phyloP scores from a whole-genome alignment of 176 grass and related monocot genomes.

The Aegilops umbellulata region DNA sequence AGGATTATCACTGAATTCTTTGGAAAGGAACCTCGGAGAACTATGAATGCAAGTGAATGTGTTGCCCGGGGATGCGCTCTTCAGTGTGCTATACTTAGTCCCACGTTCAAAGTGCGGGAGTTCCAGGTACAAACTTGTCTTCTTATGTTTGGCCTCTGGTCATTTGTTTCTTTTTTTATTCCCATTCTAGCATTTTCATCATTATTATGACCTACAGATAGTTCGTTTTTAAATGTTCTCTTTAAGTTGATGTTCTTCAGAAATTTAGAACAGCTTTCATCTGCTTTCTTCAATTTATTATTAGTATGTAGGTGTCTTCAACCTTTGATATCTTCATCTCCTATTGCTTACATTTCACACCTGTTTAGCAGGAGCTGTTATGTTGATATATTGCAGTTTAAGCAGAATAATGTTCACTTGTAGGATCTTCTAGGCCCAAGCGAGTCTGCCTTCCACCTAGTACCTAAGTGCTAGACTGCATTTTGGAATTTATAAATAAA shows the following conservation, averaged over 20 bases:
- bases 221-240: background rate
- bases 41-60: slow-evolving; percentile 94
- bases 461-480: background rate
- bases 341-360: background rate
- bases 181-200: background rate
- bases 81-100: slow-evolving; percentile 85
- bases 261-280: background rate
- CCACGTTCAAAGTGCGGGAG: slow-evolving; percentile 92
- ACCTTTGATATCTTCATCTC: background rate
- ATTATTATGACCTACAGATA: background rate
- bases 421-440: no score
- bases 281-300: background rate
- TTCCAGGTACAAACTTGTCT: slow-evolving; percentile 60
- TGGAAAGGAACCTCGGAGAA: slow-evolving; percentile 80
- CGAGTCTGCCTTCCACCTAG: background rate
- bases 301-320: background rate
- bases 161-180: background rate
- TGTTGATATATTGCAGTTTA: background rate
- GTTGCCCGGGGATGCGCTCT: slow-evolving; percentile 79
- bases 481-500: background rate
- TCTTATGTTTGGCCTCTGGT: background rate
- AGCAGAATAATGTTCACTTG: background rate
- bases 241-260: background rate
- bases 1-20: slow-evolving; percentile 85
- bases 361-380: background rate